phyloP scores from a whole-genome alignment of 148 eudicot species.

The Nepenthes mirabilis region DNA sequence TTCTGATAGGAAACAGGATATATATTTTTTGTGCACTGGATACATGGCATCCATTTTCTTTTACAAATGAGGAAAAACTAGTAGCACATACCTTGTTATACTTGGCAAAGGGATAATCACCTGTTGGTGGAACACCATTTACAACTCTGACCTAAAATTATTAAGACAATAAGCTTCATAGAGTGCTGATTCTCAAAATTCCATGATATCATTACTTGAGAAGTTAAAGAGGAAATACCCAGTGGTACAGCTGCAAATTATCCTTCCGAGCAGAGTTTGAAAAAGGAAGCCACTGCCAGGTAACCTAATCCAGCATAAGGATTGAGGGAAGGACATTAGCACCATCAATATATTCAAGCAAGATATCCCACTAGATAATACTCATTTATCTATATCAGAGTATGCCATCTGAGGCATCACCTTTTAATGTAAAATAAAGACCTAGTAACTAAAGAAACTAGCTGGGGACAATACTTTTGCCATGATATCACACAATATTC shows the following conservation, averaged over 20 bases:
- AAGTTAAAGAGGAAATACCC: constrained; percentile 29
- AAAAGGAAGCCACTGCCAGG: constrained; percentile 97
- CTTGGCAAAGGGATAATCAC: constrained; percentile 94
- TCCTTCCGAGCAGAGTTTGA: constrained; percentile 82
- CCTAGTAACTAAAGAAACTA: too few relatives aligned
- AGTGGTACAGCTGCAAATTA: constrained; percentile 60
- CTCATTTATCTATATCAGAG: too few relatives aligned
- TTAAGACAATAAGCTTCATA: neutral
- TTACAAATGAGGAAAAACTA: neutral
- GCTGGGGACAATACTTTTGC: too few relatives aligned
- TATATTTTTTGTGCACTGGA: too few relatives aligned
- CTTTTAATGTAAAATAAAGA: too few relatives aligned
- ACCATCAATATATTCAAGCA: neutral
- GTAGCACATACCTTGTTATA: constrained; percentile 55
- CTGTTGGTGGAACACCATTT: constrained; percentile 82
- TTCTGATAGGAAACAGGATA: too few relatives aligned
- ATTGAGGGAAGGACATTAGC: neutral
- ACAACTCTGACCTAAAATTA: constrained; percentile 76
- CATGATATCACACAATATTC: too few relatives aligned
- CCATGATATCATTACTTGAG: neutral
- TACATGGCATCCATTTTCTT: too few relatives aligned
- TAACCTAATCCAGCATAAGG: constrained; percentile 28
- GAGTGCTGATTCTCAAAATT: neutral
- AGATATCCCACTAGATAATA: neutral
- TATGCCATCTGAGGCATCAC: too few relatives aligned